Percentiles rank a stretch among this genome's conserved stretches.
Conservation (phyloP, 129 eudicot species). For the Flaveria brownii region DNA sequence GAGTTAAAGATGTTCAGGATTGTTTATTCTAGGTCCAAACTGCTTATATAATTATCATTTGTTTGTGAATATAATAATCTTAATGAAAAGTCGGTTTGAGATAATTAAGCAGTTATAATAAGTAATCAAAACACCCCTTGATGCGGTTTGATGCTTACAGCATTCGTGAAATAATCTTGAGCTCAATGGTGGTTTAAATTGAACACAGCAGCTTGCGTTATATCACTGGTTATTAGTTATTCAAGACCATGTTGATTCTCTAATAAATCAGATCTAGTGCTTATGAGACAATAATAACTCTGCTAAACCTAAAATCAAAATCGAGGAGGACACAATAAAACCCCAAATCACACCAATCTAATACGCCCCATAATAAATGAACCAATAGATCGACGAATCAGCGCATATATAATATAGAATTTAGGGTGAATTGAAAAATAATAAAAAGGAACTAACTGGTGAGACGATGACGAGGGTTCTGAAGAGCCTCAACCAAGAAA, state of each 20-base stretch:
- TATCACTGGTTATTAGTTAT: not conserved
- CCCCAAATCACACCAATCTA: too few relatives aligned
- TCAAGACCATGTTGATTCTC: not conserved
- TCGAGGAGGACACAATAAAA: too few relatives aligned
- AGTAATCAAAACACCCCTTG: not conserved
- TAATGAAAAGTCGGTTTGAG: not conserved
- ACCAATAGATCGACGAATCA: too few relatives aligned
- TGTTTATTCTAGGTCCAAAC: not conserved
- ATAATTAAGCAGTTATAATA: not conserved
- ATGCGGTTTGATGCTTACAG: not conserved
- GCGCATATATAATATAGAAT: too few relatives aligned
- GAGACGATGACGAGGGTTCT: slow-evolving; percentile 96
- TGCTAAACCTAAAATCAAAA: slow-evolving; percentile 2
- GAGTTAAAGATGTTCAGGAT: not conserved
- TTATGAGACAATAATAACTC: not conserved
- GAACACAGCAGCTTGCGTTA: not conserved
- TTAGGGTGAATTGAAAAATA: too few relatives aligned
- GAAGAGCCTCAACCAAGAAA: slow-evolving; percentile 91
- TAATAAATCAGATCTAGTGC: slow-evolving; percentile 23
- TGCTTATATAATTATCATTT: not conserved
- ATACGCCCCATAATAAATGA: too few relatives aligned
- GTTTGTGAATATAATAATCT: not conserved
- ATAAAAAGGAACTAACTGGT: slow-evolving; percentile 50
- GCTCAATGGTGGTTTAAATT: not conserved
- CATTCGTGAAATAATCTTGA: not conserved